These are phyloP conservation scores for Aspergillus chevalieri DNA, from an alignment of 2,329 filamentous ascomycete genomes.

Conservation along the genomic window DNA sequence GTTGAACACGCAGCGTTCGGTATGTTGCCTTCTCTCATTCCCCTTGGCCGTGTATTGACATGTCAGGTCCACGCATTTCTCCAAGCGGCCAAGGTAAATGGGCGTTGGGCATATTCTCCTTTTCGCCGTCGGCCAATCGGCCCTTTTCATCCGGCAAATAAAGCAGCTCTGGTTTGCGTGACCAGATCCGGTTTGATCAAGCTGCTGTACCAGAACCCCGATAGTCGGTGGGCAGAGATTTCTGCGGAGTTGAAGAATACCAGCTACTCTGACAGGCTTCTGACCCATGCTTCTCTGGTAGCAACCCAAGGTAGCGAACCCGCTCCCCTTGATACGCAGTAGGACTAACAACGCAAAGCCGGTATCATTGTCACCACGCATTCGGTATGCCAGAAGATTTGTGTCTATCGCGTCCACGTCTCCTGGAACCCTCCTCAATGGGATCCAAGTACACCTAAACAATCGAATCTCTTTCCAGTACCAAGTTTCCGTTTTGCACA, in stretches of 20 bases:
- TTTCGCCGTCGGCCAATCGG: constrained; percentile 60
- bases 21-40: constrained; percentile 22
- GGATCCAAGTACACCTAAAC: constrained; percentile 40
- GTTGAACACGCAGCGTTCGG: constrained; percentile 58
- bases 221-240: constrained; percentile 64
- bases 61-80: constrained; percentile 40
- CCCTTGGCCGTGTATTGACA: constrained; percentile 1
- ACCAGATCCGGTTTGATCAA: constrained; percentile 68
- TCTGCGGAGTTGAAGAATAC: constrained; percentile 69
- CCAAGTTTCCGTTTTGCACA: constrained; percentile 34
- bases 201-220: constrained; percentile 71
- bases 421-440: constrained; percentile 62
- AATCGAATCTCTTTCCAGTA: constrained; percentile 25
- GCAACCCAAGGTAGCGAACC: constrained; percentile 60
- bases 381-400: constrained; percentile 61
- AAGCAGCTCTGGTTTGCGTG: constrained; percentile 69
- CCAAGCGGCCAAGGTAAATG: constrained; percentile 58
- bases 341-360: constrained; percentile 10
- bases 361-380: constrained; percentile 36
- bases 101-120: constrained; percentile 64
- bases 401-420: constrained; percentile 66
- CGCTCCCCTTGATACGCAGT: constrained; percentile 6
- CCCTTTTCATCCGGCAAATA: constrained; percentile 61
- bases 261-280: constrained; percentile 64
- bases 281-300: constrained; percentile 71